Percentiles rank a stretch among this genome's conserved stretches.
Evolutionary conservation across 345 rosid genomes (phyloP).

Genomic region (Lenwebbia sp.): DNA sequence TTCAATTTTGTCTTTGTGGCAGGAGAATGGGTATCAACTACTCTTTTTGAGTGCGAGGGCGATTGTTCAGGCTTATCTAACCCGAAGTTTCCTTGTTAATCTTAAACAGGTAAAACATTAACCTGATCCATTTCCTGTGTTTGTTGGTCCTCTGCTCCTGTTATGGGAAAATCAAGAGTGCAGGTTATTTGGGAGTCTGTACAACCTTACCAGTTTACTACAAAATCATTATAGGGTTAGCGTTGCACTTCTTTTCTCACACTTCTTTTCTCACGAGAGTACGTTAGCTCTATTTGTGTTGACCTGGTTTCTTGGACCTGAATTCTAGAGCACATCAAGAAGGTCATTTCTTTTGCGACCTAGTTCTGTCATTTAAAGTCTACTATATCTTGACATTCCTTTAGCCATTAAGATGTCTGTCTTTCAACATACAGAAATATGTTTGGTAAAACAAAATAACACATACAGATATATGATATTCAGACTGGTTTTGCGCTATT

Average conservation of each 20-base stretch:
- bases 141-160: not conserved
- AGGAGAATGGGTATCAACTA: conserved; percentile 96
- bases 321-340: not conserved
- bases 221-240: not conserved
- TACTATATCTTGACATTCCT: not conserved
- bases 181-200: not conserved
- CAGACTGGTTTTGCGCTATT: not conserved
- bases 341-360: not conserved
- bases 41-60: conserved; percentile 95
- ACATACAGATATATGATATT: not conserved
- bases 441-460: too few species aligned
- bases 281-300: not conserved
- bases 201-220: not conserved
- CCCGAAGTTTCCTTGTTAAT: conserved; percentile 67
- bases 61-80: conserved; percentile 89
- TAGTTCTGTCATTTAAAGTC: not conserved
- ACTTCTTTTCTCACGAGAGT: not conserved
- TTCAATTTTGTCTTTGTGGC: conserved; percentile 9
- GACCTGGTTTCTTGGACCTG: not conserved
- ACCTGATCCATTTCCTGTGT: not conserved
- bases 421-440: not conserved
- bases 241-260: not conserved
- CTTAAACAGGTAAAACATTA: conserved; percentile 57
- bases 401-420: not conserved
- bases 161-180: not conserved